Base-by-base conservation (phyloP, 495 filamentous ascomycete genomes). In the Daldinia concentrica region DNA sequence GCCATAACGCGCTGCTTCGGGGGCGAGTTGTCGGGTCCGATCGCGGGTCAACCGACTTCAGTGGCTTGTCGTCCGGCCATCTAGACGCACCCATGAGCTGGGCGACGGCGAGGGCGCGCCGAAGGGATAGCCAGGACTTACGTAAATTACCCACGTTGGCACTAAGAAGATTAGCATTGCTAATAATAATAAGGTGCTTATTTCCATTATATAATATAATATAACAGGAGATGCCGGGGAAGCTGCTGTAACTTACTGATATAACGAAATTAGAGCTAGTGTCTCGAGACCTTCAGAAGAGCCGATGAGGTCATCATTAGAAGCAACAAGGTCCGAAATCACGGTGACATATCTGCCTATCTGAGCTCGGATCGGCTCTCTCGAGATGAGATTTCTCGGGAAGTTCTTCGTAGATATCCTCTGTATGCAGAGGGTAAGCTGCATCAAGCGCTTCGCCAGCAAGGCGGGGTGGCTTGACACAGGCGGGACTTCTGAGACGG, bases 221-320 rank as follows among this genome's bases (percentile, higher is more conserved):
- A 11, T 34, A 34, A 34, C 32, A 34, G 12, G 32, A 34, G 4
- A 34, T 34, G 9, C 2, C 32, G 32, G 9, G 32, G 8, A 34
- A 34, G 0, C 8, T 14, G 4, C 22, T 54, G 15, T 54, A 24
- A 68, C 70, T 3, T 68, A 73, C 70, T 84, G 82, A 68, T 80
- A 82, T 29, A 81, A 22, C 4, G 78, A 71, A 30, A 80, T 66
- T 0, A 84, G 59, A 34, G 76, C 63, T 7, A 86, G 69, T 54
- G 77, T 78, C 62, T 86, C 80, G 3, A 85, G 70, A 9, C 82
- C 84, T 62, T 85, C 82, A 15, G 78, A 74, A 6, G 78, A 84
- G n/a, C 75, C 76, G 2, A 87, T 69, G 0, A 88, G 70, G 45
- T 82, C 81, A 52, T 89, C 85, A 41, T 87, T 82, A 17, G 81